Base-by-base conservation (phyloP, 768 basidiomycete genomes). In the Russula ochroleuca region DNA sequence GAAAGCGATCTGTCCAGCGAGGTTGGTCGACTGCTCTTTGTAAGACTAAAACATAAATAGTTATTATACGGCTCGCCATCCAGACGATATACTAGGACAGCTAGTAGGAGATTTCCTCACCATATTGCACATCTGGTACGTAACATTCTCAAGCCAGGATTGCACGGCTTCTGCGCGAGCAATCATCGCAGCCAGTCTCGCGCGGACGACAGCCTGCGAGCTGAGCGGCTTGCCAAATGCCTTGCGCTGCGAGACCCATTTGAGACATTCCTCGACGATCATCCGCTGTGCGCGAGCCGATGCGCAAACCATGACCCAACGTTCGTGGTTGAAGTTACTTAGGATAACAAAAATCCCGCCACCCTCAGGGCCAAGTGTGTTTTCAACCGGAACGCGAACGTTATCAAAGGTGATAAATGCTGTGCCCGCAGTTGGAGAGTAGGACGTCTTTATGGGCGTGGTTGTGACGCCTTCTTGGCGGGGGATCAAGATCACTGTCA, bases 241-340 rank as follows among this genome's bases (percentile, higher is more conserved):
- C 69, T 92, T 87, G 50, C 95, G 85, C 73, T 97, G 92, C 51
- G 83, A 81, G 3, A 86, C 78, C 66, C 53, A 85, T 85, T 90
- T 86, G 70, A 94, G 72, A 71, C 90, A 93, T 76, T 94, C 92
- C 68, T 94, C 93, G 43, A 91, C 82, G 72, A 83, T 77, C 50
- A 78, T 63, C 31, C 94, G 83, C 68, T 92, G 90, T 37, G 79
- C 73, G 37, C 81, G 78, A 25, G 84, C 84, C 47, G 83, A 84
- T 37, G 82, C 78, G 70, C 88, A 90, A 73, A 85, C 85, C 89
- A 94, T 94, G 23, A 93, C 90, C 92, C 90, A 94, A 63, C 90
- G 87, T 72, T 94, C 93, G 74, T 95, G 93, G 73, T 96, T 96
- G 78, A 96, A 96, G 77, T 96, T 97, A 69, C 88, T 86, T 40